phyloP scores from a whole-genome alignment of 768 basidiomycete species.

The Phaffia tasmanica region DNA sequence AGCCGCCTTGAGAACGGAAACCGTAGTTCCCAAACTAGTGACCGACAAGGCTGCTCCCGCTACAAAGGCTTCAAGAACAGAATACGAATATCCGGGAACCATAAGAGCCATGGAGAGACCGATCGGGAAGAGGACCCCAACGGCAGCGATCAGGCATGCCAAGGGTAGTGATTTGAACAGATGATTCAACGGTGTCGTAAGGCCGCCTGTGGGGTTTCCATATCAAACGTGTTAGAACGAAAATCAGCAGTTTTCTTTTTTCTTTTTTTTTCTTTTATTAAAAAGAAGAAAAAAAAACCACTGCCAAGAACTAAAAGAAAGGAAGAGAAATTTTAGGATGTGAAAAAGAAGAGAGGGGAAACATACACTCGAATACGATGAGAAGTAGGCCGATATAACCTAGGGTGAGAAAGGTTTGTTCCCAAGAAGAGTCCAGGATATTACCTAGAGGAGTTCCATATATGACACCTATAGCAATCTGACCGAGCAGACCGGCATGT shows the following conservation, averaged over 20 bases:
- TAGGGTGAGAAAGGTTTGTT: slow-evolving; percentile 44
- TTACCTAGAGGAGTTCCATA: slow-evolving; percentile 47
- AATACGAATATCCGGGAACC: neutral
- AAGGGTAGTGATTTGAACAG: slow-evolving; percentile 45
- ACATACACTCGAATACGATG: slow-evolving; percentile 46
- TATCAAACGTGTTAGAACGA: too few species aligned
- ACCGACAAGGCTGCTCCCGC: slow-evolving; percentile 54
- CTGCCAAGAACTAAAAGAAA: neutral
- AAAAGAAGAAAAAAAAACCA: neutral
- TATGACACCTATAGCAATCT: slow-evolving; percentile 49
- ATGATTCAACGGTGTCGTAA: slow-evolving; percentile 45
- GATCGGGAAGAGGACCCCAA: slow-evolving; percentile 42
- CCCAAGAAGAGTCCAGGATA: slow-evolving; percentile 40
- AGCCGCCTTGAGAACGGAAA: slow-evolving; percentile 45
- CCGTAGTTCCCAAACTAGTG: slow-evolving; percentile 57
- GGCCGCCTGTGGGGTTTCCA: slow-evolving; percentile 42
- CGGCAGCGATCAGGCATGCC: slow-evolving; percentile 45
- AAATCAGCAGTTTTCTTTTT: too few species aligned
- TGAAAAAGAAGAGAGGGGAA: neutral
- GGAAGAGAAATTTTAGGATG: neutral
- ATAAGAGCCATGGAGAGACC: slow-evolving; percentile 38
- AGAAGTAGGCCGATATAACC: slow-evolving; percentile 46
- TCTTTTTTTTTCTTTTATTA: too few species aligned
- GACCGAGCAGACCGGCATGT: slow-evolving; percentile 40
- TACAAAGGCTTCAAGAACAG: slow-evolving; percentile 46